Evolutionary conservation across 2,329 filamentous ascomycete species (phyloP).

Genomic region (Alternaria gaisen): DNA sequence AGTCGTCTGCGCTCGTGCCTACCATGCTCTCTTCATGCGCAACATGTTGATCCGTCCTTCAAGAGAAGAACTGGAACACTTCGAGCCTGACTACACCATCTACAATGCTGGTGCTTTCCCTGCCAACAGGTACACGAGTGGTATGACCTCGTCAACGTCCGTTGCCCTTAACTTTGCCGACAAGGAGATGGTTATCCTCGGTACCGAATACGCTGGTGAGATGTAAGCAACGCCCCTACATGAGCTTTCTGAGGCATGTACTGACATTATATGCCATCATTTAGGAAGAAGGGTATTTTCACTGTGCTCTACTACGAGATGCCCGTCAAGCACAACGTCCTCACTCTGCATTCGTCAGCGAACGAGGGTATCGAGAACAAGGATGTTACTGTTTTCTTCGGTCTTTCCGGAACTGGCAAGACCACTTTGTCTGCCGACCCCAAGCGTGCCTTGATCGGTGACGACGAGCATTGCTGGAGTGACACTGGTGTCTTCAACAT

Average conservation of each 20-base stretch:
- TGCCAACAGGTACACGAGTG: conserved; percentile 95
- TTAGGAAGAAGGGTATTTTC: conserved; percentile 92
- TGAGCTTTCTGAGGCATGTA: background rate
- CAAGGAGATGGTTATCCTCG: conserved; percentile 99
- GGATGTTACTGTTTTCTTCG: conserved; percentile 99
- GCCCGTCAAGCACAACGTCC: conserved; percentile 99
- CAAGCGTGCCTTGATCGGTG: conserved; percentile 94
- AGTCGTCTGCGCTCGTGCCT: conserved; percentile 97
- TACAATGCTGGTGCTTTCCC: conserved; percentile 99
- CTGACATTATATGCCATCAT: background rate
- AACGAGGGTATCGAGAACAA: conserved; percentile 89
- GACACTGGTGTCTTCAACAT: conserved; percentile 99
- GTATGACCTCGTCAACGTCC: conserved; percentile 98
- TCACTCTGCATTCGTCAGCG: conserved; percentile 97
- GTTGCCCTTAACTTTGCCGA: conserved; percentile 99
- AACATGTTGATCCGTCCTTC: conserved; percentile 99
- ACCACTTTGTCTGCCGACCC: conserved; percentile 97
- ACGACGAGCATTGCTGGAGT: conserved; percentile 99
- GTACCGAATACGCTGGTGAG: conserved; percentile 91
- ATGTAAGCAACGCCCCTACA: background rate
- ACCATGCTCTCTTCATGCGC: conserved; percentile 99
- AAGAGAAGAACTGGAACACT: conserved; percentile 91
- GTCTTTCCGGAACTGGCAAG: conserved; percentile 97
- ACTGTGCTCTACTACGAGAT: conserved; percentile 99
- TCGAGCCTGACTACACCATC: conserved; percentile 99